Percentiles rank a stretch among this genome's conserved stretches.
Conservation (phyloP, 257 asterid species). For the Capsicum chinense region DNA sequence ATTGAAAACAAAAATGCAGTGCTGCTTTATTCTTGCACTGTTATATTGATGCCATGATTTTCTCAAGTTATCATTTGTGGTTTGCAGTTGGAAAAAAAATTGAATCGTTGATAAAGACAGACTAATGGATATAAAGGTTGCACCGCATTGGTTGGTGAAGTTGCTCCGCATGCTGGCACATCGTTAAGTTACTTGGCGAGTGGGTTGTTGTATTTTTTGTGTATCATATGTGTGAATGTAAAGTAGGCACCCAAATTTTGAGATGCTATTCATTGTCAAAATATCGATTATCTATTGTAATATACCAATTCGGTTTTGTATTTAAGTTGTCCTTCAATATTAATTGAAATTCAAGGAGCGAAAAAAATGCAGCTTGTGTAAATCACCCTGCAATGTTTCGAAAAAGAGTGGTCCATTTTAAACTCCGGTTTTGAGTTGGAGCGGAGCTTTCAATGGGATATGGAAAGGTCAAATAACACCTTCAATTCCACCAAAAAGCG, state of each 20-base stretch:
- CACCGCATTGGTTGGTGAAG: background rate
- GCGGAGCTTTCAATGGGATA: too few relatives aligned
- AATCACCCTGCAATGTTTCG: background rate
- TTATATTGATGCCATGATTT: background rate
- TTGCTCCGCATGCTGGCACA: background rate
- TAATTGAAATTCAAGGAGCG: background rate
- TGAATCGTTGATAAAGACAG: constrained; percentile 34
- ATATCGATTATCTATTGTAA: constrained; percentile 33
- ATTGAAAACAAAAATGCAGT: background rate
- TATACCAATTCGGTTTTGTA: constrained; percentile 24
- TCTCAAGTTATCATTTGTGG: constrained; percentile 3
- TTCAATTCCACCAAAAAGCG: background rate
- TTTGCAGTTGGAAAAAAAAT: constrained; percentile 76
- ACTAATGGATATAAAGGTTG: constrained; percentile 10
- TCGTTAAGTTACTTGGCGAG: constrained; percentile 17
- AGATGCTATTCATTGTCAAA: constrained; percentile 36
- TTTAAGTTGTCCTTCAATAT: constrained; percentile 9
- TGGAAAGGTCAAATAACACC: background rate
- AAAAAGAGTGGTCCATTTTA: background rate
- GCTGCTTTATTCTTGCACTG: constrained; percentile 10
- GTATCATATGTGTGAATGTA: constrained; percentile 39
- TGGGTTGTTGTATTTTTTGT: constrained; percentile 29
- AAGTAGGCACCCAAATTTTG: constrained; percentile 38
- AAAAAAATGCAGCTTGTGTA: background rate
- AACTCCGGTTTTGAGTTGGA: background rate